Evolutionary conservation across 257 asterid genomes (phyloP).

Genomic region (Ballota nigra): DNA sequence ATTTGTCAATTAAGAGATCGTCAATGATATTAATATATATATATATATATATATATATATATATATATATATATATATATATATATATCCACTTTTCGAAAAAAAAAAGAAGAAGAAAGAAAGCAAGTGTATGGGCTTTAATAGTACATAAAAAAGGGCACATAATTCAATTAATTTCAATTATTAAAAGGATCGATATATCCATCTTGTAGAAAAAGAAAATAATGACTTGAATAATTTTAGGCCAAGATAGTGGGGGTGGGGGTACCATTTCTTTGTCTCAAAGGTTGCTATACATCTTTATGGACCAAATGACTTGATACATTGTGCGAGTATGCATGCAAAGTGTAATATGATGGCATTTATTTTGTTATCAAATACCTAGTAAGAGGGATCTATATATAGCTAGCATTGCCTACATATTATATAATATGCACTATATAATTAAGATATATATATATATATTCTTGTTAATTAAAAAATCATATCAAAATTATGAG

Average conservation of each 20-base stretch:
- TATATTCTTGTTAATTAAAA: no score
- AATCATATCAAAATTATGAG: no score
- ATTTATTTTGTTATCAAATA: conserved; percentile 19
- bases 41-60: no score
- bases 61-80: no score
- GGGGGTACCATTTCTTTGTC: conserved; percentile 30
- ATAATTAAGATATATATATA: no score
- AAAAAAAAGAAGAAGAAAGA: background rate
- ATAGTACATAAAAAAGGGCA: background rate
- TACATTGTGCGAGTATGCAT: conserved; percentile 23
- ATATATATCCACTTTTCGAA: no score
- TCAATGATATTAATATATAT: no score
- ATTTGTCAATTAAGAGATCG: background rate
- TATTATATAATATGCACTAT: background rate
- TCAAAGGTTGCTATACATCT: conserved; percentile 30
- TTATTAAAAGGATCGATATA: conserved; percentile 17
- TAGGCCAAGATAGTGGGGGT: conserved; percentile 16
- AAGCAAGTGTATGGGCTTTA: background rate
- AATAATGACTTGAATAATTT: conserved; percentile 30
- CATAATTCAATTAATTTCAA: background rate
- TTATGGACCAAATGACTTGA: conserved; percentile 29
- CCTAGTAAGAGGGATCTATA: background rate
- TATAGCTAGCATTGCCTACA: conserved; percentile 14
- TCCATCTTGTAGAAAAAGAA: conserved; percentile 14
- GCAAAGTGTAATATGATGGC: conserved; percentile 28